phyloP scores from a whole-genome alignment of 805 yeast species.

The Candida ipomoeae region DNA sequence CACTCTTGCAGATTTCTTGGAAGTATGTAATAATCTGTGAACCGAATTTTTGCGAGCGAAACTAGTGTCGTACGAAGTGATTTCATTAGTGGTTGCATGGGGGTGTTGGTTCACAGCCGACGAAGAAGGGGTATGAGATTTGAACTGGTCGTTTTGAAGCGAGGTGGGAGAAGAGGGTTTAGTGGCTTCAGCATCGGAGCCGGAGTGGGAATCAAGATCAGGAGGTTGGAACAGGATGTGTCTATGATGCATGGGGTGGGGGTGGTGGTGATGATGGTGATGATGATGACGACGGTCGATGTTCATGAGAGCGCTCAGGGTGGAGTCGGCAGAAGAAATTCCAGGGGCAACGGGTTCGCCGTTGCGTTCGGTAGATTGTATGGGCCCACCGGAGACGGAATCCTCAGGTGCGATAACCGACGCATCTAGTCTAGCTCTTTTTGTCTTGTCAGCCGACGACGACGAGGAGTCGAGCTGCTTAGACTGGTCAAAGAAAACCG shows the following conservation, averaged over 20 bases:
- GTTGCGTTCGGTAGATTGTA: neutral
- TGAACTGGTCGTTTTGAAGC: neutral
- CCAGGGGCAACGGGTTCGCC: conserved; percentile 8
- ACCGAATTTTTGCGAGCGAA: conserved; percentile 10
- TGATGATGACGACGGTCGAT: conserved; percentile 7
- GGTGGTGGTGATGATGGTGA: conserved; percentile 6
- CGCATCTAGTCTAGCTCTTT: conserved; percentile 17
- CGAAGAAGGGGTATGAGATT: conserved; percentile 11
- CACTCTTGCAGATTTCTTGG: conserved; percentile 12
- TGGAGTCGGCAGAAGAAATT: neutral
- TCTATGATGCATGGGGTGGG: conserved; percentile 13
- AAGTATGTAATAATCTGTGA: conserved; percentile 7
- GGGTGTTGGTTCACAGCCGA: conserved; percentile 3
- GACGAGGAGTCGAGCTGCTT: conserved; percentile 16
- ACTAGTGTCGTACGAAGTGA: conserved; percentile 4
- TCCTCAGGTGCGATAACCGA: conserved; percentile 14
- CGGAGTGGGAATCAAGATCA: conserved; percentile 15
- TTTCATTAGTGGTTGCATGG: conserved; percentile 2
- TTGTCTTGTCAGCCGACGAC: conserved; percentile 13
- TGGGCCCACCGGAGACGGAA: conserved; percentile 4
- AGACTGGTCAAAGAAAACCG: conserved; percentile 29
- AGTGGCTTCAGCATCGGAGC: neutral
- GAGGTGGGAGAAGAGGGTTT: conserved; percentile 1
- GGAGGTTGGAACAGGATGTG: conserved; percentile 21
- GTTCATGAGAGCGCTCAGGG: conserved; percentile 6